Conservation (phyloP, 2,329 filamentous ascomycete species). For the Lachnellula arida region DNA sequence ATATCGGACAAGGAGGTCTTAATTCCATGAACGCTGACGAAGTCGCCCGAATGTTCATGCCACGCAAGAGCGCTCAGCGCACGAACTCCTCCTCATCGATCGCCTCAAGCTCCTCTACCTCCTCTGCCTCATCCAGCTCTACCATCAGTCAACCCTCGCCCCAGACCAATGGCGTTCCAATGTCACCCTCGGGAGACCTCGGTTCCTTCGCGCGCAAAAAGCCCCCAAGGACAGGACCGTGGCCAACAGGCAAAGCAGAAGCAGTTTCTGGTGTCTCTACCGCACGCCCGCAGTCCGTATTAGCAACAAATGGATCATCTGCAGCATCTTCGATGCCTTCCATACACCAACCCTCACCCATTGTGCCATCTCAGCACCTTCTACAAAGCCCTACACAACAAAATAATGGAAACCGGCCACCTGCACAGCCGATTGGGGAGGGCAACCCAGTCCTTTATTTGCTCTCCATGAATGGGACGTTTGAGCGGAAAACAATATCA, state of each 20-base stretch:
- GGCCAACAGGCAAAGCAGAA: constrained; percentile 62
- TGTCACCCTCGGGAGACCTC: constrained; percentile 22
- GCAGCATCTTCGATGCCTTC: constrained; percentile 59
- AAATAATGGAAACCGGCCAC: constrained; percentile 51
- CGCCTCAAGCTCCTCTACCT: constrained; percentile 57
- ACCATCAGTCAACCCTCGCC: constrained; percentile 59
- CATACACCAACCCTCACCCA: constrained; percentile 51
- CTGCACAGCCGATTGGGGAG: constrained; percentile 36
- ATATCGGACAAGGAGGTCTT: constrained; percentile 52
- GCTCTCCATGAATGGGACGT: constrained; percentile 88
- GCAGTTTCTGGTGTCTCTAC: constrained; percentile 58
- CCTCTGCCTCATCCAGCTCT: constrained; percentile 55
- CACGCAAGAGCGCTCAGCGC: constrained; percentile 80
- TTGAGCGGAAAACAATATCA: constrained; percentile 93
- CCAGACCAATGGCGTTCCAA: constrained; percentile 54
- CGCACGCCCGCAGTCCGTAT: constrained; percentile 56
- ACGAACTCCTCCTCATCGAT: constrained; percentile 89
- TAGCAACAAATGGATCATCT: constrained; percentile 52
- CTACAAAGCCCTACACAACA: constrained; percentile 52
- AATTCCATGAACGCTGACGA: constrained; percentile 79
- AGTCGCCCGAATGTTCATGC: constrained; percentile 81
- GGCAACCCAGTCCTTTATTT: constrained; percentile 78
- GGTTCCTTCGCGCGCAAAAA: constrained; percentile 42
- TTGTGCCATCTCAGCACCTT: constrained; percentile 66
- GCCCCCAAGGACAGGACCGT: constrained; percentile 46